A percentile compares a stretch with the other conserved stretches of the same genome.
phyloP scores from a whole-genome alignment of 169 alveolate genomes.

The Babesia bovis region DNA sequence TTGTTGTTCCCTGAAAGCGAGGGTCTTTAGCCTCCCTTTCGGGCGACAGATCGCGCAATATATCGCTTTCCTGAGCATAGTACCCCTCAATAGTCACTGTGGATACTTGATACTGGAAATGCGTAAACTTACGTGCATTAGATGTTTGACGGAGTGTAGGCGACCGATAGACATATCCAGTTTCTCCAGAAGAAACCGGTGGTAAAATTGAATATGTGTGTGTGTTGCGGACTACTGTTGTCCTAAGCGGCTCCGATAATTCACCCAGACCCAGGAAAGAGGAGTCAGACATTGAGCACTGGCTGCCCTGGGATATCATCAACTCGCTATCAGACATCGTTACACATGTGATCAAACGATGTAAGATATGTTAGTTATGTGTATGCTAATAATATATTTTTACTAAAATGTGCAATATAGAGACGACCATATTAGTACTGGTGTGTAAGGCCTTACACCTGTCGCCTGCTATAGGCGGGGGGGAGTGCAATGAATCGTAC shows the following conservation, averaged over 20 bases:
- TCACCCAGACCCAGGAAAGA: constrained; percentile 10
- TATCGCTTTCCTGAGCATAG: not conserved
- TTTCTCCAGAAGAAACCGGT: constrained; percentile 6
- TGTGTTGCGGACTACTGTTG: constrained; percentile 3
- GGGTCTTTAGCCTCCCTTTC: constrained; percentile 52
- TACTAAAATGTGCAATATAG: not conserved
- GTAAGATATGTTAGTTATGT: too few relatives aligned
- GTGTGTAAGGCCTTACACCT: constrained; percentile 26
- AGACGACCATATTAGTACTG: not conserved
- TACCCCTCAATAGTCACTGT: constrained; percentile 7
- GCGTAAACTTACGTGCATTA: constrained; percentile 16
- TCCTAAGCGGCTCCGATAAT: not conserved
- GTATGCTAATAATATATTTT: too few relatives aligned
- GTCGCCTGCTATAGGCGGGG: constrained; percentile 17
- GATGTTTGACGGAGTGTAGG: constrained; percentile 11
- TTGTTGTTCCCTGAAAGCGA: constrained; percentile 47
- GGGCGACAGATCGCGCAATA: constrained; percentile 30
- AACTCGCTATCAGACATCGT: constrained; percentile 42
- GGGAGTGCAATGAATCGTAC: constrained; percentile 1
- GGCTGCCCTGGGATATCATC: constrained; percentile 44
- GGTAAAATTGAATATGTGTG: not conserved
- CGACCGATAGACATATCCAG: not conserved
- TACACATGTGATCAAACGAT: constrained; percentile 4
- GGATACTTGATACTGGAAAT: not conserved
- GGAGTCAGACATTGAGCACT: constrained; percentile 20